Percentiles rank a stretch among this genome's conserved stretches.
These are phyloP conservation scores for Penicillium turbatum DNA, from an alignment of 495 filamentous ascomycete genomes.

Conservation along the genomic window DNA sequence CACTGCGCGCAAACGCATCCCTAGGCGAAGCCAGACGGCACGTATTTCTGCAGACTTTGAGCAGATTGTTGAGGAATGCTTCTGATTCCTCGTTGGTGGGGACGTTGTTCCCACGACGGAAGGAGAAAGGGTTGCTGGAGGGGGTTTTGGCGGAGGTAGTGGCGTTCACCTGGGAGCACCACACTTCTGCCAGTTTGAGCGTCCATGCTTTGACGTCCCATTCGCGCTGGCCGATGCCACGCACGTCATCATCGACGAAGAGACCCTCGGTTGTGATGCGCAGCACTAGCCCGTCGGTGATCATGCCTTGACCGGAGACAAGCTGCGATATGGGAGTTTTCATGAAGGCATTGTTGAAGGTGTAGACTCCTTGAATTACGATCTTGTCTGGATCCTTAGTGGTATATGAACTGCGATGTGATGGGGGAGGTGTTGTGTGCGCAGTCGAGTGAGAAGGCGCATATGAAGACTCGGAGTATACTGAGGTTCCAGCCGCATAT, in stretches of 20 bases:
- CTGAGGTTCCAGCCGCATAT: slow-evolving; percentile 53
- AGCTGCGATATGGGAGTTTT: slow-evolving; percentile 78
- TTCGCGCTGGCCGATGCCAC: slow-evolving; percentile 81
- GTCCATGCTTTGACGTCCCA: slow-evolving; percentile 99
- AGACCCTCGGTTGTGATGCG: slow-evolving; percentile 84
- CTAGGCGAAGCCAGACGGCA: slow-evolving; percentile 48
- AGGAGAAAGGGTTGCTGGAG: slow-evolving; percentile 32
- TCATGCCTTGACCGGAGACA: slow-evolving; percentile 64
- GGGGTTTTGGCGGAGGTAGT: slow-evolving; percentile 18
- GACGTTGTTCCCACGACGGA: slow-evolving; percentile 40
- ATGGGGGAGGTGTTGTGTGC: slow-evolving; percentile 81
- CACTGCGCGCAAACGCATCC: slow-evolving; percentile 27
- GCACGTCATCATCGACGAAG: slow-evolving; percentile 93
- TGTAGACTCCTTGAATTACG: slow-evolving; percentile 84
- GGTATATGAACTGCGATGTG: slow-evolving; percentile 66
- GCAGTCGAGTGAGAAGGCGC: slow-evolving; percentile 75
- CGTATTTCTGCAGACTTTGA: slow-evolving; percentile 57
- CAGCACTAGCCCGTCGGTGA: slow-evolving; percentile 83
- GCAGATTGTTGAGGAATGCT: slow-evolving; percentile 52
- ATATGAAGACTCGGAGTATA: slow-evolving; percentile 80
- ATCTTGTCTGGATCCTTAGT: slow-evolving; percentile 94
- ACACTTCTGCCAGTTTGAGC: slow-evolving; percentile 86
- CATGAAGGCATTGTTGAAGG: slow-evolving; percentile 78
- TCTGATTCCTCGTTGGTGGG: slow-evolving; percentile 61
- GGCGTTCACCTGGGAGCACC: slow-evolving; percentile 56